Conservation (phyloP, 306 rosid genomes). For the Trifolium repens region DNA sequence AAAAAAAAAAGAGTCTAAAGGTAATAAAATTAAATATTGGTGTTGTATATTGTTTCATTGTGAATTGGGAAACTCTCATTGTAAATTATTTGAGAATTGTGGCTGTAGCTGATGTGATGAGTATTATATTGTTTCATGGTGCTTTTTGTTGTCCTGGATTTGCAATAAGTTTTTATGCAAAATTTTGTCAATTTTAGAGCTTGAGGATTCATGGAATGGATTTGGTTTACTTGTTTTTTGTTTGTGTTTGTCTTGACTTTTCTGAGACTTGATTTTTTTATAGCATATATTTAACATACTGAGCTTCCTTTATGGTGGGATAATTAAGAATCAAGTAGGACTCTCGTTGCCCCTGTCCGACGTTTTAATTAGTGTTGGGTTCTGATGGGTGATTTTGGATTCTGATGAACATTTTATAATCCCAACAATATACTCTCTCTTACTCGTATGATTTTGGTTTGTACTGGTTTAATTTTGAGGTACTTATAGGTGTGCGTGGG, state of each 20-base stretch:
- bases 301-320: constrained; percentile 9
- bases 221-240: neutral
- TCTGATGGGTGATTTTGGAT: constrained; percentile 27
- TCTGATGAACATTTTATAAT: constrained; percentile 13
- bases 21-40: constrained; percentile 41
- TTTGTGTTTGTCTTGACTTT: neutral
- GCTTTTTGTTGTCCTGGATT: neutral
- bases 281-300: neutral
- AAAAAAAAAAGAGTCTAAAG: constrained; percentile 81
- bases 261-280: neutral
- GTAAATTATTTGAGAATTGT: constrained; percentile 36
- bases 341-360: neutral
- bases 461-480: constrained; percentile 14
- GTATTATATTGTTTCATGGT: neutral
- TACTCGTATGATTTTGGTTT: neutral
- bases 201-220: neutral
- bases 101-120: constrained; percentile 21
- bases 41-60: neutral
- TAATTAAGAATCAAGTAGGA: constrained; percentile 18
- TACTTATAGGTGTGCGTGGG: constrained; percentile 11
- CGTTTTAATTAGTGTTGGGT: constrained; percentile 15
- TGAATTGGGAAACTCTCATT: neutral
- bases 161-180: constrained; percentile 4
- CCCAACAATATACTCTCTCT: neutral
- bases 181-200: constrained; percentile 1